These are phyloP conservation scores for Kalmanozyma brasiliensis DNA, from an alignment of 1,284 basidiomycete species.

Conservation along the genomic window DNA sequence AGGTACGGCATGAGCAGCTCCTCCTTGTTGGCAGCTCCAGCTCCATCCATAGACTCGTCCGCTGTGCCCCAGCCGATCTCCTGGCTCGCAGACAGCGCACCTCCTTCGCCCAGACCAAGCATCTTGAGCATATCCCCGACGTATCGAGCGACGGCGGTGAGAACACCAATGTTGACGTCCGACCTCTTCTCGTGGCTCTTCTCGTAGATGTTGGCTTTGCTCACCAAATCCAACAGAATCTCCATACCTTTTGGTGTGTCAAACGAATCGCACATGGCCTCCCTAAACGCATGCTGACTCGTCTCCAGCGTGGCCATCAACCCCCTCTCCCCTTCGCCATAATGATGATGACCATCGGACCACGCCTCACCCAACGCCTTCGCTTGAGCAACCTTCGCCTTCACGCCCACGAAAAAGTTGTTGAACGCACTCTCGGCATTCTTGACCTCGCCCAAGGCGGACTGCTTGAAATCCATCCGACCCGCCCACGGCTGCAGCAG, in stretches of 20 bases:
- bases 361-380: conserved; percentile 68
- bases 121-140: conserved; percentile 88
- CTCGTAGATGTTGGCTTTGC: conserved; percentile 90
- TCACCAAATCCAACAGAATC: conserved; percentile 83
- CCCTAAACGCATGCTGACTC: conserved; percentile 82
- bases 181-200: conserved; percentile 61
- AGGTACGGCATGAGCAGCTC: conserved; percentile 90
- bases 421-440: conserved; percentile 87
- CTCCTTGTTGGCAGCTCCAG: conserved; percentile 75
- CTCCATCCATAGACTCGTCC: conserved; percentile 32
- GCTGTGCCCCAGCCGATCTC: conserved; percentile 63
- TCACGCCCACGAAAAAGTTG: conserved; percentile 92
- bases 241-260: conserved; percentile 89
- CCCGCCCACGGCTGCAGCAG: conserved; percentile 90
- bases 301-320: conserved; percentile 74
- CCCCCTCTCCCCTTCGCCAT: conserved; percentile 57
- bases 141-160: conserved; percentile 84
- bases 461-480: conserved; percentile 93
- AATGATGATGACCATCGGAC: conserved; percentile 70
- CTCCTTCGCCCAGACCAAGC: conserved; percentile 91
- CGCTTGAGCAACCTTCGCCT: conserved; percentile 75
- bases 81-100: conserved; percentile 26
- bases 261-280: conserved; percentile 96
- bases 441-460: conserved; percentile 84
- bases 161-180: conserved; percentile 76